Conservation (phyloP, 176 grass and related monocot species). For the Carex kokanica region DNA sequence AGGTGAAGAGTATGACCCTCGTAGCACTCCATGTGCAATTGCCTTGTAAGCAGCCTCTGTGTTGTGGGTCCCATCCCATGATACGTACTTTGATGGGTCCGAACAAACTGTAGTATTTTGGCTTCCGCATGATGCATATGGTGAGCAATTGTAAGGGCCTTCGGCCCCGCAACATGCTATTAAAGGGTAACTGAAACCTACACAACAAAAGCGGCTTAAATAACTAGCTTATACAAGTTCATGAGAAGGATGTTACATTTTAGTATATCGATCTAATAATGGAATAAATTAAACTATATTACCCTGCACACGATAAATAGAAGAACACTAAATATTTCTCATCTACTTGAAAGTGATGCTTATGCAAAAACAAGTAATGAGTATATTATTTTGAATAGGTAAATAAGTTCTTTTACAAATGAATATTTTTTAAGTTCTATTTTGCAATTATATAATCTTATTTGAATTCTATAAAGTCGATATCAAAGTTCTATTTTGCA, state of each 20-base stretch:
- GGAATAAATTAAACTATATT: background rate
- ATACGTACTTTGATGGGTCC: conserved; percentile 55
- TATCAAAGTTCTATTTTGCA: background rate
- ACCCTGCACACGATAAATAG: background rate
- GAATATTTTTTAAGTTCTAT: too few relatives aligned
- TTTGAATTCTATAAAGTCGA: background rate
- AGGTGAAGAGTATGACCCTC: conserved; percentile 44
- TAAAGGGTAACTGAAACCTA: conserved; percentile 60
- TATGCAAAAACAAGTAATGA: background rate
- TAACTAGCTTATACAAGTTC: too few relatives aligned
- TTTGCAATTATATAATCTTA: background rate
- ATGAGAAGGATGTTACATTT: background rate
- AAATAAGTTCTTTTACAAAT: too few relatives aligned
- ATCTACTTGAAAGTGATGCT: background rate
- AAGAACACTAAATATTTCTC: too few relatives aligned
- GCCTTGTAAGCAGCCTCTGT: conserved; percentile 67
- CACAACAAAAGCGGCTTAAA: background rate
- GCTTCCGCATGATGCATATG: conserved; percentile 34
- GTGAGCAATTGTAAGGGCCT: conserved; percentile 49
- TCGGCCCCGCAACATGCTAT: conserved; percentile 58
- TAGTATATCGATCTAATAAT: background rate
- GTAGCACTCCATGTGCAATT: conserved; percentile 57
- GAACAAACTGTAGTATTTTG: conserved; percentile 47
- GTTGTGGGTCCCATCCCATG: conserved; percentile 75
- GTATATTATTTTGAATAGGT: too few relatives aligned